These are phyloP conservation scores for Bryum argenteum DNA, from an alignment of 225 moss, liverwort and hornwort genomes.

Conservation along the genomic window DNA sequence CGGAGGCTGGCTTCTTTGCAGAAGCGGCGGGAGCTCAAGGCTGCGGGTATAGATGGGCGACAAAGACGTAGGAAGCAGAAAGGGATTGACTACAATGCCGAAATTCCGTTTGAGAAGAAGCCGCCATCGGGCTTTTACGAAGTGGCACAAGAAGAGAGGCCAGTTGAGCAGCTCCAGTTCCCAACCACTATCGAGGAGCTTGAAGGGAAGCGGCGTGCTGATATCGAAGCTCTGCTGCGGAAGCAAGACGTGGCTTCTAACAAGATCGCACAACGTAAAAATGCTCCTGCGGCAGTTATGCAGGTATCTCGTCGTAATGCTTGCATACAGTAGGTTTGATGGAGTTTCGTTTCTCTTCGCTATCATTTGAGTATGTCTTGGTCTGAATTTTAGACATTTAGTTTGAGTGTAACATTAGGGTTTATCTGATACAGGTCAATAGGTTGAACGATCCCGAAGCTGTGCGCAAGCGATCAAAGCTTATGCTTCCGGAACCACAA, in stretches of 20 bases:
- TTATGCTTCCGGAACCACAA: constrained; percentile 87
- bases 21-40: constrained; percentile 92
- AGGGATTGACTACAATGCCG: constrained; percentile 94
- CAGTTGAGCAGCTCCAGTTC: constrained; percentile 81
- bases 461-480: constrained; percentile 79
- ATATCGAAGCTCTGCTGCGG: constrained; percentile 75
- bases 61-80: constrained; percentile 91
- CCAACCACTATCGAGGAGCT: constrained; percentile 88
- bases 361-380: not conserved
- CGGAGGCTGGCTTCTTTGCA: constrained; percentile 88
- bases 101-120: constrained; percentile 91
- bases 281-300: constrained; percentile 81
- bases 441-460: constrained; percentile 90
- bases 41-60: constrained; percentile 89
- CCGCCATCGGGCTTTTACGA: constrained; percentile 86
- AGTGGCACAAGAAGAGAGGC: constrained; percentile 72
- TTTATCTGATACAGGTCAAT: constrained; percentile 62
- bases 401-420: constrained; percentile 18
- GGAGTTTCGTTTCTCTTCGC: not conserved
- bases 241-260: constrained; percentile 85
- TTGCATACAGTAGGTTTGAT: not conserved
- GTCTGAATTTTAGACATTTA: not conserved
- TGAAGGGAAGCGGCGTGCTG: constrained; percentile 89
- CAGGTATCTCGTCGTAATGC: constrained; percentile 42
- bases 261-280: constrained; percentile 79